These are phyloP conservation scores for Alisma plantagoaquatica DNA, from an alignment of 106 monocot genomes.

Conservation along the genomic window DNA sequence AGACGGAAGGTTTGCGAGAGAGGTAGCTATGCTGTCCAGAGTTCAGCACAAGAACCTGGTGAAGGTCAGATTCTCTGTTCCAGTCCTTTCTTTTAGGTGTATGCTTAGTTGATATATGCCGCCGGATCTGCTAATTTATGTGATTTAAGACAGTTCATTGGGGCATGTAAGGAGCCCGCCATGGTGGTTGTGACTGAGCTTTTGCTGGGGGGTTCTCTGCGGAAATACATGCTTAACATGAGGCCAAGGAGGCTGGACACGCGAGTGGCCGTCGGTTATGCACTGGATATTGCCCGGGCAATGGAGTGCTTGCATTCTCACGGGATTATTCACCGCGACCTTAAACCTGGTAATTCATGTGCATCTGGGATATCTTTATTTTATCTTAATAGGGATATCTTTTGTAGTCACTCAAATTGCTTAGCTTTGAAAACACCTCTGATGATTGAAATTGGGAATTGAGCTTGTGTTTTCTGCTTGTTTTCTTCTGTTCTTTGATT, in stretches of 20 bases:
- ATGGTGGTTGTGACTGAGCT: constrained; percentile 99
- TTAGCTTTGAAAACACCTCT: no score
- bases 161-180: constrained; percentile 91
- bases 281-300: constrained; percentile 85
- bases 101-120: no score
- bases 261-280: constrained; percentile 69
- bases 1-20: constrained; percentile 76
- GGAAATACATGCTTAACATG: constrained; percentile 69
- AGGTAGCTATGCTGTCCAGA: constrained; percentile 73
- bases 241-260: constrained; percentile 70
- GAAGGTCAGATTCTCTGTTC: no score
- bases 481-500: neutral
- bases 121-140: no score
- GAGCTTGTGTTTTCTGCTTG: no score
- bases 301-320: constrained; percentile 98
- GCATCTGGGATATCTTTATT: neutral
- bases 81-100: no score
- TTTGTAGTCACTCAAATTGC: no score
- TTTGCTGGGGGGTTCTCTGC: constrained; percentile 67
- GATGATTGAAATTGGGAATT: no score
- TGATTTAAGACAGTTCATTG: constrained; percentile 61
- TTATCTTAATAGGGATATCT: neutral
- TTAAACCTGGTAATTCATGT: constrained; percentile 77
- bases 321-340: constrained; percentile 97
- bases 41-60: constrained; percentile 97